These are phyloP conservation scores for Podospora anserina DNA, from an alignment of 495 filamentous ascomycete genomes.

Conservation along the genomic window DNA sequence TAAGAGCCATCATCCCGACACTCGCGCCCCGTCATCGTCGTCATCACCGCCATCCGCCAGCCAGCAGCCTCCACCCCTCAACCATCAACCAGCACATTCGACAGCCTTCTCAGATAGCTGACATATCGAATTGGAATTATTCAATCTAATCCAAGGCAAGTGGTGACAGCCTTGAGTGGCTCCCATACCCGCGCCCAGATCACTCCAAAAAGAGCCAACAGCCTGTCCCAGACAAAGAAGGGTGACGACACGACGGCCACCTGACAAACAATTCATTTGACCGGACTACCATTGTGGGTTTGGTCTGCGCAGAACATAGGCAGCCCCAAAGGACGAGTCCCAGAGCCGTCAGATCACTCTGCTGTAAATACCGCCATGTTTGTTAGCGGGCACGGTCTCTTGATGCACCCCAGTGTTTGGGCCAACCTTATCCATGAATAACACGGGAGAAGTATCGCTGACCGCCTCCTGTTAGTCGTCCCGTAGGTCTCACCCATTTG, in stretches of 20 bases:
- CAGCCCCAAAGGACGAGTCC: constrained; percentile 4
- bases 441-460: constrained; percentile 24
- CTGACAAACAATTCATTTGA: constrained; percentile 17
- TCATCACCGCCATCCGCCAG: not conserved
- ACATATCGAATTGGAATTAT: not conserved
- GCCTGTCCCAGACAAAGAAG: constrained; percentile 8
- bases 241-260: constrained; percentile 2
- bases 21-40: not conserved
- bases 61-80: not conserved
- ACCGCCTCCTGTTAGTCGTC: constrained; percentile 30
- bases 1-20: not conserved
- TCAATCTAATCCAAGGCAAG: not conserved
- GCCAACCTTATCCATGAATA: constrained; percentile 3
- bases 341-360: not conserved
- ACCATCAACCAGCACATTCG: not conserved
- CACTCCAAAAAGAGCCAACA: not conserved
- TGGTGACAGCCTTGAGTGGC: not conserved
- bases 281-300: constrained; percentile 1
- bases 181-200: not conserved
- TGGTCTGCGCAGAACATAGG: constrained; percentile 5
- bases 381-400: constrained; percentile 21
- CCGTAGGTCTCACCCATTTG: constrained; percentile 13
- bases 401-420: constrained; percentile 14
- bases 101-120: not conserved
- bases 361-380: constrained; percentile 3